Conservation (phyloP, 1,284 basidiomycete genomes). For the Omphalotus olearius region DNA sequence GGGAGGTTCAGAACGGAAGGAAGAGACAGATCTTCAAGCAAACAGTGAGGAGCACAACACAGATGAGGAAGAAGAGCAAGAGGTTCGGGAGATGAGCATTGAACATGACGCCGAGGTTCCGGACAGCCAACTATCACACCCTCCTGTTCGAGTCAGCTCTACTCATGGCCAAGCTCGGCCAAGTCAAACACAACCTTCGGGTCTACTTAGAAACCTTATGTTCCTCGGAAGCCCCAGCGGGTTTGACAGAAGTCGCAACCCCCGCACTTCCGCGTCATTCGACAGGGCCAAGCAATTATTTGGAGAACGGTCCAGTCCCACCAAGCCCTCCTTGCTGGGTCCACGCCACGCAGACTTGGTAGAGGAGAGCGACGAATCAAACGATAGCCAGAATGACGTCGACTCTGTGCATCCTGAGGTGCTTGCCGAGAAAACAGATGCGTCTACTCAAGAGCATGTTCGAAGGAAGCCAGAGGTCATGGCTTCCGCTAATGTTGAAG, state of each 20-base stretch:
- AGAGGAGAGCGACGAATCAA: background rate
- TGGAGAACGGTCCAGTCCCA: constrained; percentile 1
- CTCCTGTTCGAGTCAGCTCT: background rate
- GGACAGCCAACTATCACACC: background rate
- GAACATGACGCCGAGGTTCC: background rate
- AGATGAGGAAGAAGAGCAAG: constrained; percentile 29
- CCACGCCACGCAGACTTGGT: background rate
- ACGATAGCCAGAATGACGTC: background rate
- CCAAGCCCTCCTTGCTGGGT: background rate
- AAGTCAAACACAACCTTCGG: background rate
- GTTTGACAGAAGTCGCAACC: background rate
- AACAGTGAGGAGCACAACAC: constrained; percentile 17
- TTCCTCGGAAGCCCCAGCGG: constrained; percentile 2
- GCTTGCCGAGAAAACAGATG: background rate
- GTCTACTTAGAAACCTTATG: constrained; percentile 6
- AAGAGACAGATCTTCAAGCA: constrained; percentile 15
- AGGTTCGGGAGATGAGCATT: constrained; percentile 33
- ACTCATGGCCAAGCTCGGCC: background rate
- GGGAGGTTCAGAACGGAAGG: constrained; percentile 9
- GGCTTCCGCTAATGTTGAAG: background rate
- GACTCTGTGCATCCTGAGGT: background rate
- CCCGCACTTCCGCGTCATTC: constrained; percentile 3
- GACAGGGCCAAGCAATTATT: constrained; percentile 10
- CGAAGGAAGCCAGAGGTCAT: constrained; percentile 7
- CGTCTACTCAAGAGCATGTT: background rate